These are phyloP conservation scores for Eimeria maxima DNA, from an alignment of 169 alveolate species.

Conservation along the genomic window DNA sequence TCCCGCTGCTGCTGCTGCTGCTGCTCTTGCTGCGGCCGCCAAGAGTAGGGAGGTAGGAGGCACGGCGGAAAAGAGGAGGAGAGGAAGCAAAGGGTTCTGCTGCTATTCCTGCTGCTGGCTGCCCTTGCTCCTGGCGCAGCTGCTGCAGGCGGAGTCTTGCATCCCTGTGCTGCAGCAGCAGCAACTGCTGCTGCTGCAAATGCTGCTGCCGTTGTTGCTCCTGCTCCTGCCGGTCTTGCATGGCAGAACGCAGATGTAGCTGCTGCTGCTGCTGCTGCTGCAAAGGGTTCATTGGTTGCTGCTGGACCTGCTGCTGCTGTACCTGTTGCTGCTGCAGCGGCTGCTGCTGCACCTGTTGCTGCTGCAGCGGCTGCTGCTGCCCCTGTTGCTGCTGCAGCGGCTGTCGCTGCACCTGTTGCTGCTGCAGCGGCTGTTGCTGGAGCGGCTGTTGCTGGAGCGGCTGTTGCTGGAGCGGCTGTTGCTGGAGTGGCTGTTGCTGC, in stretches of 20 bases:
- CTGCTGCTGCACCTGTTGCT: slow-evolving; percentile 52
- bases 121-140: slow-evolving; percentile 14
- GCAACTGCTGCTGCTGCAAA: slow-evolving; percentile 61
- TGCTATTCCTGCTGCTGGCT: neutral
- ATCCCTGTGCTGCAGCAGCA: slow-evolving; percentile 69
- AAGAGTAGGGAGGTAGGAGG: neutral
- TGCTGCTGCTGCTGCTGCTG: slow-evolving; percentile 29
- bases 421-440: neutral
- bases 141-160: slow-evolving; percentile 57
- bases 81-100: slow-evolving; percentile 17
- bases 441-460: neutral
- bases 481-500: neutral
- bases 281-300: neutral
- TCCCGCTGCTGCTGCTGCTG: slow-evolving; percentile 53
- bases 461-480: neutral
- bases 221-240: slow-evolving; percentile 51
- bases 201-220: slow-evolving; percentile 71
- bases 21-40: slow-evolving; percentile 64
- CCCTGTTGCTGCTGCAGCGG: slow-evolving; percentile 3
- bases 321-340: slow-evolving; percentile 3
- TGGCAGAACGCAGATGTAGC: slow-evolving; percentile 10
- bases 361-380: slow-evolving; percentile 67
- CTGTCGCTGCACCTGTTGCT: slow-evolving; percentile 38
- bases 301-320: neutral
- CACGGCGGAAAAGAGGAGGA: neutral